Conservation (phyloP, 2,329 filamentous ascomycete genomes). For the Colletotrichum chrysophilum region DNA sequence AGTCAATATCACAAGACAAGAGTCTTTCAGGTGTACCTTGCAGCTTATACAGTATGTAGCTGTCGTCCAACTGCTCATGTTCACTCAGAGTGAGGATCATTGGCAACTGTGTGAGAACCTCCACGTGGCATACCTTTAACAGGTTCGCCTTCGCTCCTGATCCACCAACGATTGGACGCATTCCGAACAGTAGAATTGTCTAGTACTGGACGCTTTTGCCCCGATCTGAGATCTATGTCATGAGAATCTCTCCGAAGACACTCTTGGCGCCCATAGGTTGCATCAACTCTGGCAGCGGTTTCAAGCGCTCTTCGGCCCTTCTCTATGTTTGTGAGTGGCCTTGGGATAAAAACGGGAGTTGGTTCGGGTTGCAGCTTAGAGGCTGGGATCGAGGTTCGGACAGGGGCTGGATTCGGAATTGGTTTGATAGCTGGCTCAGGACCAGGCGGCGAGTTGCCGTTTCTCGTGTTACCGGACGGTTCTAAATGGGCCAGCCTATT, state of each 20-base stretch:
- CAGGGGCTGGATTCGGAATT: background rate
- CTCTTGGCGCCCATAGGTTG: background rate
- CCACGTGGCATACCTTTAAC: background rate
- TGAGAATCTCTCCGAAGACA: background rate
- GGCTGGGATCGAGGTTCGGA: background rate
- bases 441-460: background rate
- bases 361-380: background rate
- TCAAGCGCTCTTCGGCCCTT: background rate
- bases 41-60: background rate
- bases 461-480: background rate
- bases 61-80: background rate
- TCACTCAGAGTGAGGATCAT: background rate
- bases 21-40: background rate
- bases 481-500: background rate
- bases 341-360: background rate
- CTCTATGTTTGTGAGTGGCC: background rate
- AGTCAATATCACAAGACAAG: background rate
- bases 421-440: background rate
- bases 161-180: background rate
- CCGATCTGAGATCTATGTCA: background rate
- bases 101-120: background rate
- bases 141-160: background rate
- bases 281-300: background rate
- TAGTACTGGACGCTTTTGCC: background rate
- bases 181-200: background rate